Evolutionary conservation across 2,329 filamentous ascomycete species (phyloP).

Genomic region (Stachybotrys chlorohalonatus): DNA sequence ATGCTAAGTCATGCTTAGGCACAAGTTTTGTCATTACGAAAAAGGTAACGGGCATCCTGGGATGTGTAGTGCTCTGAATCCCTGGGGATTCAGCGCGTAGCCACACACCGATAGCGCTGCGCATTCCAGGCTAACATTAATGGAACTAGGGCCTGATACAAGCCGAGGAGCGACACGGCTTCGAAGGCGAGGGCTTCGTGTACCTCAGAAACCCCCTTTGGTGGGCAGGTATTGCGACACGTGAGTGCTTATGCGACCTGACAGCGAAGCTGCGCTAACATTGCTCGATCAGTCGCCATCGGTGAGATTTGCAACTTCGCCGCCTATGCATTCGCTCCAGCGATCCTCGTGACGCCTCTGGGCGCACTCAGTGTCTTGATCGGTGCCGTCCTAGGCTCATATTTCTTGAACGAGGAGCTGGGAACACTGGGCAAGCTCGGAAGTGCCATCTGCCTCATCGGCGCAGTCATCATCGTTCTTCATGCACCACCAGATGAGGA

Average conservation of each 20-base stretch:
- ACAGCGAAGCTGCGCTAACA: conserved; percentile 9
- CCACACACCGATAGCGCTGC: too few relatives aligned
- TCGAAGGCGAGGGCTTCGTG: conserved; percentile 91
- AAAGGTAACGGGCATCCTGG: conserved; percentile 51
- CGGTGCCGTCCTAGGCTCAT: conserved; percentile 86
- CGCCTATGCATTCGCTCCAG: conserved; percentile 94
- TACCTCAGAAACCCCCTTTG: conserved; percentile 93
- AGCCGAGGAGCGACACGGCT: conserved; percentile 84
- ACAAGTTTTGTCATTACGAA: conserved; percentile 99
- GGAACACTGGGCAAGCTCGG: conserved; percentile 89
- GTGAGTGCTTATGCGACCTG: conserved; percentile 41
- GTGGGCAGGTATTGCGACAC: conserved; percentile 90
- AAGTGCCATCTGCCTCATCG: conserved; percentile 91
- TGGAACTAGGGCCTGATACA: conserved; percentile 69
- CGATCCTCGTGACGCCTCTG: conserved; percentile 94
- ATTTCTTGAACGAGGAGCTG: conserved; percentile 84
- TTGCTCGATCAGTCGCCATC: conserved; percentile 59
- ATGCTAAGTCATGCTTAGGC: conserved; percentile 40
- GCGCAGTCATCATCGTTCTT: conserved; percentile 93
- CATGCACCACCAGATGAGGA: conserved; percentile 93
- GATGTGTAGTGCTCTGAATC: background rate
- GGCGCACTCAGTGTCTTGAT: conserved; percentile 93
- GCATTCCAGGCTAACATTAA: background rate
- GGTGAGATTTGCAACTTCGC: conserved; percentile 97
- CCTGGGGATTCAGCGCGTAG: too few relatives aligned